phyloP scores from a whole-genome alignment of 257 asterid genomes.

The Echium plantagineum region DNA sequence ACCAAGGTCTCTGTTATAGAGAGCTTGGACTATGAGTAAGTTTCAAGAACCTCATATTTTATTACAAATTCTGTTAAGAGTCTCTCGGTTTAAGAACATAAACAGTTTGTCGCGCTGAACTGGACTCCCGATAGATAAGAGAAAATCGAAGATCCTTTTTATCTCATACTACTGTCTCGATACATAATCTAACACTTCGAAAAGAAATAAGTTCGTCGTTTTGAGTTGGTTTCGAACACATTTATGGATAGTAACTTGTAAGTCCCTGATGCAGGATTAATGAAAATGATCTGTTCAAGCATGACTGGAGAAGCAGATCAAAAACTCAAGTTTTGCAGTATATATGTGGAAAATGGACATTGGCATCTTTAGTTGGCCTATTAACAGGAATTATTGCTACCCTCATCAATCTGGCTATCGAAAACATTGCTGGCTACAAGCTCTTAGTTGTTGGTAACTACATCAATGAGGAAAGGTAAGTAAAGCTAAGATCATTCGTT shows the following conservation, averaged over 20 bases:
- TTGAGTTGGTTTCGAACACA: background rate
- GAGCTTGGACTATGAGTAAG: slow-evolving; percentile 96
- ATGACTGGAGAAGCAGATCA: slow-evolving; percentile 91
- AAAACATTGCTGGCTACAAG: slow-evolving; percentile 85
- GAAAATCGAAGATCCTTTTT: too few species aligned
- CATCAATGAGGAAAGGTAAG: slow-evolving; percentile 74
- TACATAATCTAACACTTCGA: too few species aligned
- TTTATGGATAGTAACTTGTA: background rate
- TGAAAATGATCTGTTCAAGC: slow-evolving; percentile 89
- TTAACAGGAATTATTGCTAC: slow-evolving; percentile 74
- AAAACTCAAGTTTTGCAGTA: slow-evolving; percentile 59
- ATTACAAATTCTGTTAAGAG: too few species aligned
- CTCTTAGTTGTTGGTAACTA: slow-evolving; percentile 40
- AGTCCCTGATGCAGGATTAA: slow-evolving; percentile 46
- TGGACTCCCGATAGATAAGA: too few species aligned
- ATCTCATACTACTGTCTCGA: too few species aligned
- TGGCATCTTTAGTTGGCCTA: slow-evolving; percentile 83
- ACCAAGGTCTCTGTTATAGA: slow-evolving; percentile 75
- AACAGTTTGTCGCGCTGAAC: too few species aligned
- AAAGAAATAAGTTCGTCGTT: background rate
- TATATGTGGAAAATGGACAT: slow-evolving; percentile 59
- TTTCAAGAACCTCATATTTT: background rate
- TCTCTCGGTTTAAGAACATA: too few species aligned
- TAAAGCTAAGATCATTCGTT: slow-evolving; percentile 2
- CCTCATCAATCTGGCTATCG: slow-evolving; percentile 69